phyloP scores from a whole-genome alignment of 2,329 filamentous ascomycete genomes.

The Calonectria pseudoreteaudii region DNA sequence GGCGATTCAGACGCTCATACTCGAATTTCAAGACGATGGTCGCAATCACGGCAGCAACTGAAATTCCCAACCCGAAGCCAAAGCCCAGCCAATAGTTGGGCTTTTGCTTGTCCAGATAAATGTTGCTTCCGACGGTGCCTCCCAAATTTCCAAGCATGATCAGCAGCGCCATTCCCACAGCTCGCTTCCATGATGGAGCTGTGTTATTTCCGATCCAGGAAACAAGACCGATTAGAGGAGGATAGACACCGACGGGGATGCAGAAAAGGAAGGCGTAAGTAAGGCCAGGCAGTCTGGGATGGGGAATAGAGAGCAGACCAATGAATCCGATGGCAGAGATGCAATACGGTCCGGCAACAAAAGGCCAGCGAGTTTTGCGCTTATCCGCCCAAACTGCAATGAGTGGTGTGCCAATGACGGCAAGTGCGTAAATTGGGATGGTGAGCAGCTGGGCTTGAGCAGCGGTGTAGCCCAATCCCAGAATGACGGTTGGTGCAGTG shows the following conservation, averaged over 20 bases:
- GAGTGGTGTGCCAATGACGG: neutral
- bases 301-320: constrained; percentile 2
- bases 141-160: constrained; percentile 16
- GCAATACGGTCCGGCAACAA: constrained; percentile 8
- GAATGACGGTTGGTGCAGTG: constrained; percentile 15
- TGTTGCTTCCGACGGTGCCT: constrained; percentile 17
- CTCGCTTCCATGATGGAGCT: constrained; percentile 10
- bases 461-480: constrained; percentile 2
- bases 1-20: neutral
- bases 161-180: constrained; percentile 1
- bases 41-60: neutral
- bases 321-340: constrained; percentile 1
- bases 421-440: constrained; percentile 9
- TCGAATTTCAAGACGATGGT: neutral
- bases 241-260: constrained; percentile 9
- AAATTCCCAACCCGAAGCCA: neutral
- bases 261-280: constrained; percentile 19
- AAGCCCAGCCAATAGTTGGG: constrained; percentile 1
- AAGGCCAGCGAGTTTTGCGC: constrained; percentile 3
- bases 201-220: constrained; percentile 20
- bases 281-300: constrained; percentile 10
- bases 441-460: constrained; percentile 18
- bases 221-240: constrained; percentile 1
- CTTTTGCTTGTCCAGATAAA: constrained; percentile 12
- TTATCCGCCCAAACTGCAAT: neutral